Evolutionary conservation across 2,329 filamentous ascomycete genomes (phyloP), one percentile per base, ranked within the genome.

Genomic region (Epicoccum nigrum): DNA sequence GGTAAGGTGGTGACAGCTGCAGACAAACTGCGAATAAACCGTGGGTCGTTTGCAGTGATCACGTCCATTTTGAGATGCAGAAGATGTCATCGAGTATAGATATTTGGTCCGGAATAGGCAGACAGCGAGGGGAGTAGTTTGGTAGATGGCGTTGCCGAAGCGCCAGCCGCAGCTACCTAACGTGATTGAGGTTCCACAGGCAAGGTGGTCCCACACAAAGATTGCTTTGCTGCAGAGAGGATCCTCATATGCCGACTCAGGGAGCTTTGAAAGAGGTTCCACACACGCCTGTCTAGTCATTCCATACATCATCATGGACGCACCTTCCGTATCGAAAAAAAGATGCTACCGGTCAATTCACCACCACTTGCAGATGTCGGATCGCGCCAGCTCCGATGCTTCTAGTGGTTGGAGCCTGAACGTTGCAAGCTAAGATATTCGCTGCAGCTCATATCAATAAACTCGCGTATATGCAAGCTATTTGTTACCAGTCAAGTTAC

Each of bases 131-230:
- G 6, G 31, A 19, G 16, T 23, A 25, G n/a, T 38, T 34, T 43
- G 49, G 49, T 46, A 47, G 43, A 42, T 34, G 32, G 43, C 48
- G 49, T 16, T 43, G 38, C 49, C 37, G 43, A 43, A 33, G 25
- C 17, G 49, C 38, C 4, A 30, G 8, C 39, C 33, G 43, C 31
- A 23, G 21, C 6, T 27, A 27, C 23, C 37, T 43, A 42, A 20
- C 21, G 17, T 30, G 12, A 21, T 35, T 35, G 7, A 16, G 28
- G 28, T 30, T 11, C 28, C 28, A n/a, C 28, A 30, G 28, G 8
- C n/a, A 33, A 7, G 38, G 38, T 30, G 20, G n/a, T 20, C 20
- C 20, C 31, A 41, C 21, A 23, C 35, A 32, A 16, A 30, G 30
- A 19, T 12, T 33, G 6, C n/a, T 33, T 16, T 33, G 6, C n/a